These are phyloP conservation scores for Xylariaceae sp. DNA, from an alignment of 2,329 filamentous ascomycete species.

Conservation along the genomic window DNA sequence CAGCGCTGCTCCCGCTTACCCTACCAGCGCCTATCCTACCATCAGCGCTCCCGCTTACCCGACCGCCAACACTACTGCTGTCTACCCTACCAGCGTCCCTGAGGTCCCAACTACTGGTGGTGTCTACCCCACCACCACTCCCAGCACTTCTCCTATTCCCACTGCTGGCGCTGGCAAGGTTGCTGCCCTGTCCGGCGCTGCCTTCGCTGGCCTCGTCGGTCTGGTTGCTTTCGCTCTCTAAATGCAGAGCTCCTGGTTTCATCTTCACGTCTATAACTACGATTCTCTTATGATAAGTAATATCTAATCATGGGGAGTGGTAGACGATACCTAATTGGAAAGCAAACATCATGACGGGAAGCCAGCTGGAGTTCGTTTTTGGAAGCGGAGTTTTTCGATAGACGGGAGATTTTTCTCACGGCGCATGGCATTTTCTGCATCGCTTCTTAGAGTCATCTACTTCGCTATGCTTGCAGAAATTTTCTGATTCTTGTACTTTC, in stretches of 20 bases:
- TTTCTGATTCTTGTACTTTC: constrained; percentile 53
- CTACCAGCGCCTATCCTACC: constrained; percentile 31
- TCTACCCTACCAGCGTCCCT: constrained; percentile 12
- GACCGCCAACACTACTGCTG: constrained; percentile 26
- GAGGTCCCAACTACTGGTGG: constrained; percentile 20
- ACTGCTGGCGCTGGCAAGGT: constrained; percentile 64
- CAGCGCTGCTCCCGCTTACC: constrained; percentile 33
- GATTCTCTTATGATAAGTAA: constrained; percentile 51
- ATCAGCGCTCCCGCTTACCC: constrained; percentile 43
- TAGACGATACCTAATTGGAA: constrained; percentile 43
- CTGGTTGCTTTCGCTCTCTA: constrained; percentile 66
- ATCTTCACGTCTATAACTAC: constrained; percentile 46
- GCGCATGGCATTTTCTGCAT: constrained; percentile 45
- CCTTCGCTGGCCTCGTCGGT: constrained; percentile 66
- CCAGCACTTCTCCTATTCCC: constrained; percentile 48
- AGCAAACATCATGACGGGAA: constrained; percentile 17
- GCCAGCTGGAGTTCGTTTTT: constrained; percentile 19
- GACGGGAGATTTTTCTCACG: constrained; percentile 38
- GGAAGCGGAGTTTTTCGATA: constrained; percentile 36
- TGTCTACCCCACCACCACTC: constrained; percentile 28
- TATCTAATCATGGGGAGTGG: constrained; percentile 46
- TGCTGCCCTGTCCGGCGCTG: constrained; percentile 63
- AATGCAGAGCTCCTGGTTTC: constrained; percentile 47
- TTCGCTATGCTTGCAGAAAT: constrained; percentile 42
- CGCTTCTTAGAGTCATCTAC: constrained; percentile 45